Percentiles rank a stretch among this genome's conserved stretches.
These are phyloP conservation scores for Sesbania bispinosa DNA, from an alignment of 306 rosid species.

Conservation along the genomic window DNA sequence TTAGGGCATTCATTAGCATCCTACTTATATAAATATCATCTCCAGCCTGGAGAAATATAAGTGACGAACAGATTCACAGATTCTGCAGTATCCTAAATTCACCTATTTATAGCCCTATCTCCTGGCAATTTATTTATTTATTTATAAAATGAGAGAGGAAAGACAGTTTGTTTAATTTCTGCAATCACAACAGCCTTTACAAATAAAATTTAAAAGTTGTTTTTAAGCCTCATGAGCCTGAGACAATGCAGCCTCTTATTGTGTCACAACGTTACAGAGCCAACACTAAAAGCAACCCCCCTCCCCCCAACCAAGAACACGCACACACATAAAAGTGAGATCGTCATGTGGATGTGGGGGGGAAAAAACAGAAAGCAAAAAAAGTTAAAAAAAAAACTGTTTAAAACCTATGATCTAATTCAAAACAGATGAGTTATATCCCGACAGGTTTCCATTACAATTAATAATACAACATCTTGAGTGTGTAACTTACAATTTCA, in stretches of 20 bases:
- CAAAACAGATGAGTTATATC: not conserved
- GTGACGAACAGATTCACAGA: not conserved
- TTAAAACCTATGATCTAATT: not conserved
- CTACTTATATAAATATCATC: not conserved
- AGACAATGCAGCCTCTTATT: not conserved
- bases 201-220: not conserved
- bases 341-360: too few species aligned
- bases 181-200: not conserved
- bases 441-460: not conserved
- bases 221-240: not conserved
- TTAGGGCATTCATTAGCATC: too few species aligned
- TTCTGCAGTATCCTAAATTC: not conserved
- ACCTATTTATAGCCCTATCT: not conserved
- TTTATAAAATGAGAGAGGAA: not conserved
- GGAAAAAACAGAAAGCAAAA: constrained; percentile 8
- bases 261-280: not conserved
- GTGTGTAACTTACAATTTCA: not conserved
- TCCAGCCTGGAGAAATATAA: not conserved
- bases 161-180: not conserved
- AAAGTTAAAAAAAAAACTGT: not conserved
- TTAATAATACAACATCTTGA: not conserved
- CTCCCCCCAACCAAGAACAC: not conserved
- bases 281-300: not conserved
- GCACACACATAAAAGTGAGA: not conserved
- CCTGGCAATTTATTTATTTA: not conserved